phyloP scores from a whole-genome alignment of 176 grass and related monocot species.

The Calamus simplicifolius region DNA sequence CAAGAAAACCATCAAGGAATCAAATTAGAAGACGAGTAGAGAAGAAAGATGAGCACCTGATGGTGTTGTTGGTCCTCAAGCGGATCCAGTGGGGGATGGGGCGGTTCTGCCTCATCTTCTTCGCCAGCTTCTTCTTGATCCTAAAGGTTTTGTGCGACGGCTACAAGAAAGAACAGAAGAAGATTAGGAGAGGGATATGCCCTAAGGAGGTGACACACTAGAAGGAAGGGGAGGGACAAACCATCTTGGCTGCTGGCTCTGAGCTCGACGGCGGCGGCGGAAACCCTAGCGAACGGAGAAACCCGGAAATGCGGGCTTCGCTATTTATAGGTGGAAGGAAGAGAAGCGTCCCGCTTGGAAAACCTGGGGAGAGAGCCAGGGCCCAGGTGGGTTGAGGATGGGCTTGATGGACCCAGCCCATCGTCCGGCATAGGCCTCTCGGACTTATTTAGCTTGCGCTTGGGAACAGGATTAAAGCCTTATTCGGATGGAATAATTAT shows the following conservation, averaged over 20 bases:
- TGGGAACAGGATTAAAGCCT: no score
- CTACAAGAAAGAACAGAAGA: neutral
- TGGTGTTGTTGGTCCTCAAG: slow-evolving; percentile 23
- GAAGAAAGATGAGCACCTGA: slow-evolving; percentile 1
- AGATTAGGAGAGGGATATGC: neutral
- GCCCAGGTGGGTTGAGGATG: no score
- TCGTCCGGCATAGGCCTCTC: no score
- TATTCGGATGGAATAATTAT: no score
- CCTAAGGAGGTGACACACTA: neutral
- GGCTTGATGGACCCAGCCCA: no score
- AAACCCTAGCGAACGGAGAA: slow-evolving; percentile 9
- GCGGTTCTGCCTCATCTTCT: slow-evolving; percentile 26
- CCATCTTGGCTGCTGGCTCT: neutral
- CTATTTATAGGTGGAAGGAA: neutral
- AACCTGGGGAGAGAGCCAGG: no score
- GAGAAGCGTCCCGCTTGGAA: no score
- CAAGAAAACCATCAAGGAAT: no score
- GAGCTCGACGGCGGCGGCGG: neutral
- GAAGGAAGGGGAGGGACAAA: neutral
- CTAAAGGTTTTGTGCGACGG: slow-evolving; percentile 23
- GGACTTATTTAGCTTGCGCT: no score
- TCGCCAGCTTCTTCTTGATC: slow-evolving; percentile 25
- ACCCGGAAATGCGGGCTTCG: neutral
- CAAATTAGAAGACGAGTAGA: neutral
- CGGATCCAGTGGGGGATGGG: slow-evolving; percentile 27